Percentiles rank a stretch among this genome's conserved stretches.
Evolutionary conservation across 352 stramenopile genomes (phyloP).

Genomic region (Globisporangium nodosum): DNA sequence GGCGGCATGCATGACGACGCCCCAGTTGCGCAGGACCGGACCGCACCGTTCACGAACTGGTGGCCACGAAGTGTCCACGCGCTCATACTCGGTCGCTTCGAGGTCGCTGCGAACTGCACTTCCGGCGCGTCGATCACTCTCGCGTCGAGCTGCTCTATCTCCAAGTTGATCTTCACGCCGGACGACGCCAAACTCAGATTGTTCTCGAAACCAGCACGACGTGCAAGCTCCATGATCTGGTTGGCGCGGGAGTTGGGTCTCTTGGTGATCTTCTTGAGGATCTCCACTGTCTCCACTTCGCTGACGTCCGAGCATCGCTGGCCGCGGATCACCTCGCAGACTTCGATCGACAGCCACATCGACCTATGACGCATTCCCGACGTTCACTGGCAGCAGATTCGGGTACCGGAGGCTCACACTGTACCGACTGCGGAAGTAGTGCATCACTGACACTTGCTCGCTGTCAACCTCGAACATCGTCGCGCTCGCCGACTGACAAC

Average conservation of each 20-base stretch:
- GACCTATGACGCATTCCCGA: slow-evolving; percentile 42
- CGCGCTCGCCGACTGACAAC: slow-evolving; percentile 24
- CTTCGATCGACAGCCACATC: slow-evolving; percentile 78
- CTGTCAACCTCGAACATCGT: slow-evolving; percentile 54
- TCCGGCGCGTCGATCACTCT: slow-evolving; percentile 50
- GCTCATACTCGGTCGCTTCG: slow-evolving; percentile 45
- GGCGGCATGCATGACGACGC: slow-evolving; percentile 41
- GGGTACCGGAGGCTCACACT: slow-evolving; percentile 51
- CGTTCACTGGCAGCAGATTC: slow-evolving; percentile 59
- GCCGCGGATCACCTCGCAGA: slow-evolving; percentile 66
- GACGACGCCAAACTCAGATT: slow-evolving; percentile 58
- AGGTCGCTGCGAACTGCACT: slow-evolving; percentile 58
- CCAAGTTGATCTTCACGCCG: slow-evolving; percentile 46
- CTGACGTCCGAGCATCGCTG: slow-evolving; percentile 71
- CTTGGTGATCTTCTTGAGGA: slow-evolving; percentile 62
- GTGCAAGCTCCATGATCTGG: slow-evolving; percentile 54
- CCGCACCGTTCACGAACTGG: slow-evolving; percentile 50
- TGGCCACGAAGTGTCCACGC: slow-evolving; percentile 76
- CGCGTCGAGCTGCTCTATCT: slow-evolving; percentile 39
- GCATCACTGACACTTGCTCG: slow-evolving; percentile 33
- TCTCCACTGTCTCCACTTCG: slow-evolving; percentile 74
- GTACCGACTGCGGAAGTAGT: slow-evolving; percentile 64
- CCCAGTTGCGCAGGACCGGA: slow-evolving; percentile 46
- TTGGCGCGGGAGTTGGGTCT: slow-evolving; percentile 34
- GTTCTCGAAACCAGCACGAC: slow-evolving; percentile 58